Evolutionary conservation across 2,329 filamentous ascomycete genomes (phyloP), one percentile per base, ranked within the genome.

Genomic region (Aspergillus costaricaensis): DNA sequence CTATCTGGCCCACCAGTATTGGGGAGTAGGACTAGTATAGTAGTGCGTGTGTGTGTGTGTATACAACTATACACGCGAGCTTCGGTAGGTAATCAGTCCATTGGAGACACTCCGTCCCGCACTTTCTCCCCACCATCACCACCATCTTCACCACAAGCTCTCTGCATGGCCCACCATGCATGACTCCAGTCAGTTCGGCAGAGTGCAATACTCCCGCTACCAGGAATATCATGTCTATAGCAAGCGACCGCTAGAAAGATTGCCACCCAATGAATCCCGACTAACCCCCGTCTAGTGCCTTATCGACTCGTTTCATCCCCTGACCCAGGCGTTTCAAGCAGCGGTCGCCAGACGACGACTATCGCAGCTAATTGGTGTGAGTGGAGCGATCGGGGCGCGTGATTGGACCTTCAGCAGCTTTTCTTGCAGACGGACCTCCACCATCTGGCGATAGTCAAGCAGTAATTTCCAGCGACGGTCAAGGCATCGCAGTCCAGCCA

Each of bases 291-390:
- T 30, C 25, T 58, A 61, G 59, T 55, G 51, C 51, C 27, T 43
- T 15, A 17, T 55, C 47, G 17, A 15, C 53, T 36, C 50, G 59
- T 59, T 61, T 61, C 59, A 61, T 57, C 59, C 59, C 32, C 56
- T 55, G 56, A 50, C 12, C 50, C 30, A 51, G 44, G 50, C 52
- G 59, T 61, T 61, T 61, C 59, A 61, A 50, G 47, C 56, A 27
- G 55, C 30, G 38, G 25, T 25, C 36, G 44, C 21, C 21, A 38
- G 38, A 50, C 51, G 51, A 57, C 30, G 27, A 52, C 36, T 5
- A 44, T 27, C 27, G 19, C 30, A 27, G 43, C 25, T 58, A 25
- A 61, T 61, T 61, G 59, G 59, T 27, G 25, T 27, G 47, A 50
- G 47, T 17, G 47, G 5, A 17, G 15, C 10, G 47, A 32, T 19